These are phyloP conservation scores for Meripilus lineatus DNA, from an alignment of 1,284 basidiomycete genomes.

Conservation along the genomic window DNA sequence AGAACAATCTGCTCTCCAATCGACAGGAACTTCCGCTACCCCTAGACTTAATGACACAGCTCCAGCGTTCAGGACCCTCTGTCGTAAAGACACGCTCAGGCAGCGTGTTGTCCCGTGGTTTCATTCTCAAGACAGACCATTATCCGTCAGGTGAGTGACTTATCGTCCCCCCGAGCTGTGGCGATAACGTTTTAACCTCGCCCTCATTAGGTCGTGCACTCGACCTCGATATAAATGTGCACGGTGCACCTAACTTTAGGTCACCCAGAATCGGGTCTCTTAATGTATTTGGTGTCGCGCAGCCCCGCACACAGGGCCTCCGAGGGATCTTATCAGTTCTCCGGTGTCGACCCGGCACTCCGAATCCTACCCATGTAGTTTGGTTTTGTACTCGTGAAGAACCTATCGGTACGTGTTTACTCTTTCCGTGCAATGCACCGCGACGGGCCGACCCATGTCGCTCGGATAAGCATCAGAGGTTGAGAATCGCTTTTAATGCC, in stretches of 20 bases:
- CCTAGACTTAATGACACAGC: constrained; percentile 56
- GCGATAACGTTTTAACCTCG: neutral
- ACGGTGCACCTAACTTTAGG: constrained; percentile 95
- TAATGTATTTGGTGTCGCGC: constrained; percentile 91
- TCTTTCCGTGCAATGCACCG: constrained; percentile 7
- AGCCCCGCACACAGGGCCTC: constrained; percentile 91
- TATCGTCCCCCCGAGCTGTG: neutral
- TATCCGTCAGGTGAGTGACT: constrained; percentile 70
- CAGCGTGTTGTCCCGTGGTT: constrained; percentile 85
- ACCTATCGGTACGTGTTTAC: constrained; percentile 58
- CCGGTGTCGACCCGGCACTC: constrained; percentile 64
- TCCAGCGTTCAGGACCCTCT: constrained; percentile 60
- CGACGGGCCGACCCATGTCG: neutral
- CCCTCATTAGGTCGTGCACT: constrained; percentile 65
- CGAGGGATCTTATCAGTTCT: constrained; percentile 89
- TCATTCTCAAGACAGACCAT: constrained; percentile 92
- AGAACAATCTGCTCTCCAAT: neutral
- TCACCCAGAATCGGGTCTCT: constrained; percentile 71
- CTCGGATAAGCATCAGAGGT: constrained; percentile 6
- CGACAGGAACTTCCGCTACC: constrained; percentile 7
- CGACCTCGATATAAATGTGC: constrained; percentile 88
- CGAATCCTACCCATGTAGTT: constrained; percentile 65
- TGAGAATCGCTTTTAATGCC: constrained; percentile 16
- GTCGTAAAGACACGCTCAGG: constrained; percentile 87
- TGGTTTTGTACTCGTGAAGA: constrained; percentile 87